A percentile compares a stretch with the other conserved stretches of the same genome.
Conservation (phyloP, 805 yeast genomes). For the Tanozyma kutaoensis region DNA sequence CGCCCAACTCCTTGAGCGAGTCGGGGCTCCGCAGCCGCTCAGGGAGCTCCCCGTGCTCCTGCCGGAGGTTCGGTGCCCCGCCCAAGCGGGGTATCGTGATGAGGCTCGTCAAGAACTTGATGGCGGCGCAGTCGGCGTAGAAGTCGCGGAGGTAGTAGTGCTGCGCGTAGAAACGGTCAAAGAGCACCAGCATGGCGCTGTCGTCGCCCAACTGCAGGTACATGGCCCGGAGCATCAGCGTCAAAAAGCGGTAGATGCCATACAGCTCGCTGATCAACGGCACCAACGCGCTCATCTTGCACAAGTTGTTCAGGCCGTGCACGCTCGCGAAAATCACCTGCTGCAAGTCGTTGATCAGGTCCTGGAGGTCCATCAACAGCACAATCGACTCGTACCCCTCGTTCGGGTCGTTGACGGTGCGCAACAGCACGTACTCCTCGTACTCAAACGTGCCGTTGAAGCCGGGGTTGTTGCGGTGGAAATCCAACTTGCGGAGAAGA, state of each 20-base stretch:
- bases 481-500: constrained; percentile 59
- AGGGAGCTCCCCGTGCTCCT: too few species aligned
- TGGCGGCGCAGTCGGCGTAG: constrained; percentile 80
- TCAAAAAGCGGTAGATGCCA: constrained; percentile 81
- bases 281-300: constrained; percentile 75
- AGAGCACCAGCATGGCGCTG: constrained; percentile 65
- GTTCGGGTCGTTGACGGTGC: constrained; percentile 84
- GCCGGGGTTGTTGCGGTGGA: constrained; percentile 75
- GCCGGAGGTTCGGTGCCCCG: too few species aligned
- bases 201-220: constrained; percentile 58
- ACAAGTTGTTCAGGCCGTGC: constrained; percentile 49
- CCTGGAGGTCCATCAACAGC: constrained; percentile 79
- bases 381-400: constrained; percentile 87
- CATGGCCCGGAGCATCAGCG: constrained; percentile 86
- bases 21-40: too few species aligned
- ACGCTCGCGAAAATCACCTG: constrained; percentile 63
- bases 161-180: constrained; percentile 59
- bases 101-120: constrained; percentile 68
- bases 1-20: too few species aligned
- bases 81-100: constrained; percentile 66
- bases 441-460: constrained; percentile 95
- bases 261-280: constrained; percentile 86
- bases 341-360: constrained; percentile 66
- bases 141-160: constrained; percentile 65
- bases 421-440: constrained; percentile 82